Evolutionary conservation across 2,329 filamentous ascomycete species (phyloP).

Genomic region (Neofusicoccum sp.): DNA sequence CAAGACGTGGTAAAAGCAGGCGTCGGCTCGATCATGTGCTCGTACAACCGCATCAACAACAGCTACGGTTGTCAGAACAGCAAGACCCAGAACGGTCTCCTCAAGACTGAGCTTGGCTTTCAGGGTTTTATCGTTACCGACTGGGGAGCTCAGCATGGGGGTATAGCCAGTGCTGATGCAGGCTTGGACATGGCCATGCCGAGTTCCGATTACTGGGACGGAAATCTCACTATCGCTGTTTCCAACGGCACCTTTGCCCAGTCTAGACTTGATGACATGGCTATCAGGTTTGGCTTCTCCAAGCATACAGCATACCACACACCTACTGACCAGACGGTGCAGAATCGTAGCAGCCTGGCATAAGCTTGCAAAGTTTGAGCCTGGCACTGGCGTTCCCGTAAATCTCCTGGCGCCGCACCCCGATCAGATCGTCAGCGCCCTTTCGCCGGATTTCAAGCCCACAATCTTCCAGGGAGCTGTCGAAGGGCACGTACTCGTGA

Average conservation of each 20-base stretch:
- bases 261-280: conserved; percentile 44
- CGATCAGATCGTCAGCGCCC: conserved; percentile 33
- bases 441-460: background rate
- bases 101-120: conserved; percentile 79
- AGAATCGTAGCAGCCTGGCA: conserved; percentile 51
- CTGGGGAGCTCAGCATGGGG: conserved; percentile 63
- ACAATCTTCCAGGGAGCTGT: conserved; percentile 37
- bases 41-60: conserved; percentile 46
- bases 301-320: too few species aligned
- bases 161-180: conserved; percentile 43
- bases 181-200: conserved; percentile 61
- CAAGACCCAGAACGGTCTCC: conserved; percentile 68
- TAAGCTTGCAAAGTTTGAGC: conserved; percentile 46
- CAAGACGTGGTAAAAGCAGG: conserved; percentile 60
- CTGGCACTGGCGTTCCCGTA: conserved; percentile 31
- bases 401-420: conserved; percentile 42
- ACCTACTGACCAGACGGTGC: background rate
- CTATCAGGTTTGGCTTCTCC: conserved; percentile 23
- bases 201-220: conserved; percentile 53
- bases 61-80: conserved; percentile 62
- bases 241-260: conserved; percentile 45
- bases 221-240: conserved; percentile 53
- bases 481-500: conserved; percentile 50
- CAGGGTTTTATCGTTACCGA: conserved; percentile 71
- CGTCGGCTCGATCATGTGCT: conserved; percentile 60